Conservation (phyloP, 2,329 filamentous ascomycete genomes). For the Ceratocystis huliohia region DNA sequence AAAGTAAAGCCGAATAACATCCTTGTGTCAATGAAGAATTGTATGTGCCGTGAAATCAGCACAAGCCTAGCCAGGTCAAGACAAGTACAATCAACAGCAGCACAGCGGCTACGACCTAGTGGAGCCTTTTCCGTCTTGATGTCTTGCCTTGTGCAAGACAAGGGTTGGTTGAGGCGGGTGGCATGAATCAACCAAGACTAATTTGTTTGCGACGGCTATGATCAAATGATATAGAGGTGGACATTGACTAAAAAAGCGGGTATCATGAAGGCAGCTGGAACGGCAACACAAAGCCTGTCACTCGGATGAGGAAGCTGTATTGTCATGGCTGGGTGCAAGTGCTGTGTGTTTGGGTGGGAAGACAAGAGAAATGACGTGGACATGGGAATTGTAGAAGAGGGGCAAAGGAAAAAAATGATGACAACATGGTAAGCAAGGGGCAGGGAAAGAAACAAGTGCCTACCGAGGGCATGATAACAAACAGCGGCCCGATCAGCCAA, state of each 20-base stretch:
- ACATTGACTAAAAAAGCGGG: not conserved
- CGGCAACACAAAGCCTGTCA: not conserved
- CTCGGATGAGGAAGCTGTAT: too few species aligned
- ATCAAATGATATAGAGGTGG: not conserved
- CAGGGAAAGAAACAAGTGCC: not conserved
- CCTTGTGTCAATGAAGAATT: not conserved
- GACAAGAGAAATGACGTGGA: not conserved
- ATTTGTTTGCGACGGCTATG: not conserved
- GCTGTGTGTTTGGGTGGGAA: too few species aligned
- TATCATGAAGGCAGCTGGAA: not conserved
- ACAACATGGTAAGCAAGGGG: not conserved
- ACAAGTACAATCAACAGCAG: not conserved
- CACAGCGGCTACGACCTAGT: not conserved
- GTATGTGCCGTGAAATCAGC: not conserved
- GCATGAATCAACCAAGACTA: not conserved
- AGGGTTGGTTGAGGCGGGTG: not conserved
- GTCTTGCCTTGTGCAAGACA: not conserved
- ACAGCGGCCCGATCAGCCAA: not conserved
- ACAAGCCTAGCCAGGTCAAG: not conserved
- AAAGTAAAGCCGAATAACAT: not conserved
- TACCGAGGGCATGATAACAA: slow-evolving; percentile 4
- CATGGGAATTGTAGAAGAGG: not conserved
- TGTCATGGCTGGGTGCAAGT: too few species aligned
- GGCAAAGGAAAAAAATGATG: not conserved
- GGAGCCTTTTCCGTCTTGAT: not conserved